Conservation (phyloP, 805 yeast genomes). For the Metschnikowia gruessii region DNA sequence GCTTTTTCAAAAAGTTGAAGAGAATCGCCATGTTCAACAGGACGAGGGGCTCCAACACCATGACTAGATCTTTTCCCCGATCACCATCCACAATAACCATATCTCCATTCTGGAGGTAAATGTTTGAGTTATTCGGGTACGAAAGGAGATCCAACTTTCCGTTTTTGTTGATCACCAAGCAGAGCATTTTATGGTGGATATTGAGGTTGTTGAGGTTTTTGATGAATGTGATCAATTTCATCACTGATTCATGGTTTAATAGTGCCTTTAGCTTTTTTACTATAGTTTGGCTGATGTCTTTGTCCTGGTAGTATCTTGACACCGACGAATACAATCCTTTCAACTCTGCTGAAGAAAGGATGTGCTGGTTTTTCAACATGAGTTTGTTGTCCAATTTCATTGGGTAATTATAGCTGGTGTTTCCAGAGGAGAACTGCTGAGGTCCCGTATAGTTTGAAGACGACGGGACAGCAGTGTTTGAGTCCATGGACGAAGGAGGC, state of each 20-base stretch:
- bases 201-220: conserved; percentile 42
- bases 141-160: conserved; percentile 71
- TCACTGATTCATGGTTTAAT: conserved; percentile 27
- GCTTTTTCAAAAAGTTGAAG: conserved; percentile 70
- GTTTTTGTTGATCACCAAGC: conserved; percentile 55
- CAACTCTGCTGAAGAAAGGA: conserved; percentile 58
- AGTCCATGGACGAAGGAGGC: not conserved
- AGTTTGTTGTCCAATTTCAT: conserved; percentile 61
- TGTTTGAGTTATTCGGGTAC: conserved; percentile 61
- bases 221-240: conserved; percentile 36
- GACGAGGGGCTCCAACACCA: conserved; percentile 64
- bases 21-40: conserved; percentile 64
- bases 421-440: not conserved
- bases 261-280: conserved; percentile 27
- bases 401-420: not conserved
- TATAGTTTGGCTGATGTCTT: conserved; percentile 26
- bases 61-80: conserved; percentile 75
- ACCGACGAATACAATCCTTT: conserved; percentile 49
- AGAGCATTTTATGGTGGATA: conserved; percentile 39
- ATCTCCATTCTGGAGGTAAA: conserved; percentile 56
- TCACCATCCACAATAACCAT: conserved; percentile 81
- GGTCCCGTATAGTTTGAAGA: not conserved
- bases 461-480: not conserved
- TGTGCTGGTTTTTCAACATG: conserved; percentile 50
- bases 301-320: conserved; percentile 49